These are phyloP conservation scores for Plantago major DNA, from an alignment of 257 asterid species.

Conservation along the genomic window DNA sequence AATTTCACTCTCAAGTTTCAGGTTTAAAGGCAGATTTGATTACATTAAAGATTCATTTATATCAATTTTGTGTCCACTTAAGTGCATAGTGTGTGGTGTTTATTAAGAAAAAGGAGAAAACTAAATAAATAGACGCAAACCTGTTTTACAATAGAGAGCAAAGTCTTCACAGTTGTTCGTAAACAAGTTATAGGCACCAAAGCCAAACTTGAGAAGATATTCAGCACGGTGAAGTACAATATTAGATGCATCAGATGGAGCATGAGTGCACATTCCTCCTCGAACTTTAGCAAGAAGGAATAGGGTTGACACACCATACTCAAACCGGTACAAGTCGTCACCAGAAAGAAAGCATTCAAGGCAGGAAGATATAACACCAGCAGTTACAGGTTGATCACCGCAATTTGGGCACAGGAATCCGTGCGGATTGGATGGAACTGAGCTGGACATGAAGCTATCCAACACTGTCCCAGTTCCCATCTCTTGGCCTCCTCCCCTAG, in stretches of 20 bases:
- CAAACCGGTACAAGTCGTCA: constrained; percentile 68
- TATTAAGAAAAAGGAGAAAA: too few species aligned
- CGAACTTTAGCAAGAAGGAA: constrained; percentile 71
- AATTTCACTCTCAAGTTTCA: too few species aligned
- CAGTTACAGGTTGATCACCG: constrained; percentile 44
- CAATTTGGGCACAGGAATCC: constrained; percentile 46
- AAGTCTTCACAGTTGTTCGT: constrained; percentile 98
- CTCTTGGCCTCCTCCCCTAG: constrained; percentile 30
- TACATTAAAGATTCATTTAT: too few species aligned
- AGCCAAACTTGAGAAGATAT: constrained; percentile 75
- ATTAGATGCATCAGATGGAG: constrained; percentile 57
- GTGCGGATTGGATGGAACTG: constrained; percentile 26
- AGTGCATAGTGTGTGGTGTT: too few species aligned
- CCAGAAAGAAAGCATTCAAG: constrained; percentile 70
- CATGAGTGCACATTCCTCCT: constrained; percentile 92
- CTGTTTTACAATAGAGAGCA: constrained; percentile 86
- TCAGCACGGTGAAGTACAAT: constrained; percentile 74
- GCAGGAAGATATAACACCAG: constrained; percentile 77
- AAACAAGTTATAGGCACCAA: constrained; percentile 72
- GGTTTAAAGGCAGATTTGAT: too few species aligned
- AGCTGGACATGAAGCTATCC: constrained; percentile 4
- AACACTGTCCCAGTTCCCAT: neutral
- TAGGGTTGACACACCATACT: constrained; percentile 66
- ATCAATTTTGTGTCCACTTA: too few species aligned
- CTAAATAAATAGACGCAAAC: constrained; percentile 10